Evolutionary conservation across 192 early-diverging fungal species (phyloP).

Genomic region (Umbelopsis isabellina): DNA sequence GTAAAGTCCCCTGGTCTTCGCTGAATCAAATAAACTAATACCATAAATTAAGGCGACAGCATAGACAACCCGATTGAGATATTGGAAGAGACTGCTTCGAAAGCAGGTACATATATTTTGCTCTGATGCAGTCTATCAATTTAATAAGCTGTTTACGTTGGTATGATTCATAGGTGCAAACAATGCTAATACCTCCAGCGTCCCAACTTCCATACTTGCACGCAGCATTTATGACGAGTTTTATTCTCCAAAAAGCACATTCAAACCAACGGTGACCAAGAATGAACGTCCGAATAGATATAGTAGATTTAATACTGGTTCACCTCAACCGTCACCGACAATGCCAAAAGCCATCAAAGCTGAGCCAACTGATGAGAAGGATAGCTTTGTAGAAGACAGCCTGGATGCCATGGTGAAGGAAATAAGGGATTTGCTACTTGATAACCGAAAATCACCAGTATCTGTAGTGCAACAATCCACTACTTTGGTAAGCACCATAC

Average conservation of each 20-base stretch:
- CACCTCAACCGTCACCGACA: background rate
- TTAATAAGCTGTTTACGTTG: no score
- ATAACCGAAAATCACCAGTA: constrained; percentile 8
- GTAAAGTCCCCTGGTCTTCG: background rate
- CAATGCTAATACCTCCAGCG: no score
- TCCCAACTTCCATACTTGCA: background rate
- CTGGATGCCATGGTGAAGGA: constrained; percentile 17
- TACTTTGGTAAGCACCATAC: background rate
- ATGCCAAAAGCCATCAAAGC: background rate
- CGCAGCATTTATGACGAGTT: constrained; percentile 7
- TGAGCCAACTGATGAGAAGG: background rate
- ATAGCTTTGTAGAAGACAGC: constrained; percentile 1
- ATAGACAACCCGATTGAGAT: constrained; percentile 10
- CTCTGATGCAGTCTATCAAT: no score
- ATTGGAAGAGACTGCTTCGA: background rate
- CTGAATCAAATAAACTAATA: background rate
- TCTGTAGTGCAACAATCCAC: background rate
- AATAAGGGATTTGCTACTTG: constrained; percentile 2
- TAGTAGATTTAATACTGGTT: background rate
- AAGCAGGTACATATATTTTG: background rate
- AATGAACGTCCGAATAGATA: background rate
- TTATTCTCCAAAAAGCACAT: background rate
- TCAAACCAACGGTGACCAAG: background rate
- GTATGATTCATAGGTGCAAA: no score
- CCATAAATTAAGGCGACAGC: background rate